A percentile compares a stretch with the other conserved stretches of the same genome.
phyloP scores from a whole-genome alignment of 2,329 filamentous ascomycete species.

The Pseudopithomyces chartarum region DNA sequence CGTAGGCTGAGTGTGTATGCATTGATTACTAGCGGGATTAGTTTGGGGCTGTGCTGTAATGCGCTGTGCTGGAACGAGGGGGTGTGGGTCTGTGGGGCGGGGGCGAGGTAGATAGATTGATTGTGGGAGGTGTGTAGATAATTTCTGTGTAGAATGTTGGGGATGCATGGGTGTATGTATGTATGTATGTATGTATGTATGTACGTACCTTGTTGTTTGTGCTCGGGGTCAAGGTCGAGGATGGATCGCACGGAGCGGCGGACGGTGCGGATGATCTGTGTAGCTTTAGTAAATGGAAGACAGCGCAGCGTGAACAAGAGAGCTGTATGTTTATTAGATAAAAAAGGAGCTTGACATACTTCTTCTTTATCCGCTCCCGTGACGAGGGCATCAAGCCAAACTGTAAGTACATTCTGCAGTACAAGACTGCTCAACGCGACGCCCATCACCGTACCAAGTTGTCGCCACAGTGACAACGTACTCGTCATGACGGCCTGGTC shows the following conservation, averaged over 20 bases:
- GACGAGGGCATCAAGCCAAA: constrained; percentile 64
- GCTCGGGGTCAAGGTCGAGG: constrained; percentile 49
- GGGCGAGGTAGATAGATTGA: not conserved
- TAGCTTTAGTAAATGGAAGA: not conserved
- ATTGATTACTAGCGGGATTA: constrained; percentile 37
- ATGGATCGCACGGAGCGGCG: constrained; percentile 58
- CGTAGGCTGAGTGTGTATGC: constrained; percentile 46
- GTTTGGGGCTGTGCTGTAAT: not conserved
- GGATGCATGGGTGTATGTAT: not conserved
- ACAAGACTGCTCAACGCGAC: constrained; percentile 73
- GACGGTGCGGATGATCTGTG: constrained; percentile 52
- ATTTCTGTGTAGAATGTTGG: too few species aligned
- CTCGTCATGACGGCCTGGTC: constrained; percentile 61
- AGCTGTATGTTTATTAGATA: not conserved
- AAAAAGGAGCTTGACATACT: constrained; percentile 29
- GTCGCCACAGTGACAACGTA: constrained; percentile 73
- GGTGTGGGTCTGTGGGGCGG: too few species aligned
- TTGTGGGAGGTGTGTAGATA: too few species aligned
- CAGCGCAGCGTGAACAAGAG: not conserved
- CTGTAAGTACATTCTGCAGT: constrained; percentile 71
- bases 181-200: not conserved
- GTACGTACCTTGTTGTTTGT: constrained; percentile 53
- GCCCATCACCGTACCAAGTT: constrained; percentile 74
- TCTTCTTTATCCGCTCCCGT: constrained; percentile 62
- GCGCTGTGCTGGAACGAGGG: too few species aligned